Percentiles rank a stretch among this genome's conserved stretches.
These are phyloP conservation scores for Trichosporon asahii DNA, from an alignment of 1,284 basidiomycete species.

Conservation along the genomic window DNA sequence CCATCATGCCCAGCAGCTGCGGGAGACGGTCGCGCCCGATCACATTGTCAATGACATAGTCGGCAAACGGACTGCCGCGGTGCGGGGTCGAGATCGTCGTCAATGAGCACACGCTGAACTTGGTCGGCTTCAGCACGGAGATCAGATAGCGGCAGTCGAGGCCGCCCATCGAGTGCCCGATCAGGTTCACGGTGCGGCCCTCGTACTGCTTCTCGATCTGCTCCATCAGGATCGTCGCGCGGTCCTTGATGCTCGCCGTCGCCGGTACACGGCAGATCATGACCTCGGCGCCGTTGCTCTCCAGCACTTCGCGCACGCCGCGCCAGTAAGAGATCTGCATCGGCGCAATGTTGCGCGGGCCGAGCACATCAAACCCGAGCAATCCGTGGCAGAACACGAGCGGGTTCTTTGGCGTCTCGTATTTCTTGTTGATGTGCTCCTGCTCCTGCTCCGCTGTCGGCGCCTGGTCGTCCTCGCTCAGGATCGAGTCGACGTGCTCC, in stretches of 20 bases:
- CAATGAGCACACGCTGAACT: constrained; percentile 66
- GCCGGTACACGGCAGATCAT: constrained; percentile 89
- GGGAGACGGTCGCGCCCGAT: constrained; percentile 58
- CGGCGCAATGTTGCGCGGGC: constrained; percentile 40
- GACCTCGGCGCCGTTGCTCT: constrained; percentile 82
- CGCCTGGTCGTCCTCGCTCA: constrained; percentile 61
- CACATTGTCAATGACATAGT: constrained; percentile 80
- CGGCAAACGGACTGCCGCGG: constrained; percentile 86
- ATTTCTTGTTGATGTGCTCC: constrained; percentile 63
- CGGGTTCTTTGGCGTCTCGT: constrained; percentile 74
- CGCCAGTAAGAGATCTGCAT: constrained; percentile 90
- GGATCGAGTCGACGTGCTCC: constrained; percentile 58
- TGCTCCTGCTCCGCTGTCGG: constrained; percentile 59
- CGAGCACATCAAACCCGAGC: constrained; percentile 68
- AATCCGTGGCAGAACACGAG: constrained; percentile 92
- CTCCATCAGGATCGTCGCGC: constrained; percentile 80
- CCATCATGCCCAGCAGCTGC: constrained; percentile 57
- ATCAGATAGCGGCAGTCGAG: constrained; percentile 84
- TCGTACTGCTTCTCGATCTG: constrained; percentile 74
- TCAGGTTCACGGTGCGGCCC: constrained; percentile 77
- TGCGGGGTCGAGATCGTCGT: constrained; percentile 93
- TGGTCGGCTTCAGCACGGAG: constrained; percentile 50
- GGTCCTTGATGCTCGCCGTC: constrained; percentile 76
- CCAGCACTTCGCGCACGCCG: constrained; percentile 84
- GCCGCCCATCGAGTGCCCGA: constrained; percentile 95